Evolutionary conservation across 169 alveolate species (phyloP).

Genomic region (Cryptosporidium parvum): DNA sequence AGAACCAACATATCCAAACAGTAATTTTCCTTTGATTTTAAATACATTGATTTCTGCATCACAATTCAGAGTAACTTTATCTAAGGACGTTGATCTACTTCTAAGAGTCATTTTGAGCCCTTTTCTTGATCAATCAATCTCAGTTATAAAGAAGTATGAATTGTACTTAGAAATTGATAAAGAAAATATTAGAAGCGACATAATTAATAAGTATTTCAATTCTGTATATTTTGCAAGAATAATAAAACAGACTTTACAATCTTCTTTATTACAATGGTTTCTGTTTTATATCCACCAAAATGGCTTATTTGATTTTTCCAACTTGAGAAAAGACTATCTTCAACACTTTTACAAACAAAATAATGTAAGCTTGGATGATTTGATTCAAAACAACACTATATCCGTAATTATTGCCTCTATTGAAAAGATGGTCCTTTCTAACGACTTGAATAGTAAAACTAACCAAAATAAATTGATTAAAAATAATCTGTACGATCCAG

Average conservation of each 20-base stretch:
- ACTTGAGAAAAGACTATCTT: slow-evolving; percentile 8
- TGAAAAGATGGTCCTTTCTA: slow-evolving; percentile 60
- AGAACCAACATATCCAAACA: not conserved
- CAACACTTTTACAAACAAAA: slow-evolving; percentile 24
- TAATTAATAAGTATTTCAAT: slow-evolving; percentile 10
- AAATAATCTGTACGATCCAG: not conserved
- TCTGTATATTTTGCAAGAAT: not conserved
- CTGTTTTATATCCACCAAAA: slow-evolving; percentile 29
- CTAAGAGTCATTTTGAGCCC: slow-evolving; percentile 1
- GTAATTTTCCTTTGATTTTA: slow-evolving; percentile 15
- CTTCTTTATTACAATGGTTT: slow-evolving; percentile 55
- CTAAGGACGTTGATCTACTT: slow-evolving; percentile 31
- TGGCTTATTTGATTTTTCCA: slow-evolving; percentile 3
- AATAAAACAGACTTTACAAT: not conserved
- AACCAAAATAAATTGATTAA: not conserved
- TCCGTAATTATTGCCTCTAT: slow-evolving; percentile 20
- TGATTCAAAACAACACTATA: slow-evolving; percentile 23
- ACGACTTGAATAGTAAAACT: not conserved
- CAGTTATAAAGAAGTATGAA: not conserved
- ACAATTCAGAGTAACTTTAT: slow-evolving; percentile 37
- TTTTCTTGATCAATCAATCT: not conserved
- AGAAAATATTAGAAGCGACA: slow-evolving; percentile 7
- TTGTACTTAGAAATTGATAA: not conserved
- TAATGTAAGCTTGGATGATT: not conserved
- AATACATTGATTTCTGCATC: slow-evolving; percentile 48